Evolutionary conservation across 169 alveolate genomes (phyloP).

Genomic region (Cryptosporidium meleagridis): DNA sequence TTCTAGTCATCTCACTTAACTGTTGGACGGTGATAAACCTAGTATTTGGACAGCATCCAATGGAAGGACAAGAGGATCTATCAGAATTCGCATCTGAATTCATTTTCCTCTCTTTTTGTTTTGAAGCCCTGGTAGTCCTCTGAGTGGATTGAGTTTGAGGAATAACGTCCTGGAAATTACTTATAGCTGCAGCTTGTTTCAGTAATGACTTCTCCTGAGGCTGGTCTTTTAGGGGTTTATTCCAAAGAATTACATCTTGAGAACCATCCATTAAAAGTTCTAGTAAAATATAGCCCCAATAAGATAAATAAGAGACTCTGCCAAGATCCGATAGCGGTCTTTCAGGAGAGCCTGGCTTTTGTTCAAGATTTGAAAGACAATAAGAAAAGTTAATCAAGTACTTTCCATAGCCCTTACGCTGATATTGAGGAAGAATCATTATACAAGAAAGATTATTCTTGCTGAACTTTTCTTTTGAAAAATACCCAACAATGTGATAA

Average conservation of each 20-base stretch:
- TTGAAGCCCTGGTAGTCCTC: constrained; percentile 60
- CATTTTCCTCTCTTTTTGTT: constrained; percentile 54
- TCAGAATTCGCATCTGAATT: not conserved
- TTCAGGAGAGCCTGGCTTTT: constrained; percentile 97
- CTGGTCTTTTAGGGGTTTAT: constrained; percentile 14
- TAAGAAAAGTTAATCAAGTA: constrained; percentile 89
- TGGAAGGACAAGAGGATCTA: not conserved
- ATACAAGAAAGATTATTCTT: constrained; percentile 85
- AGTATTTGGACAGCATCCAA: constrained; percentile 36
- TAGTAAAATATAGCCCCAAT: constrained; percentile 93
- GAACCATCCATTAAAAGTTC: constrained; percentile 68
- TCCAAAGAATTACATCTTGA: constrained; percentile 55
- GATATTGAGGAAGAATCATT: constrained; percentile 85
- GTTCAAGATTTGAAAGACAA: constrained; percentile 92
- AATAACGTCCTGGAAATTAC: constrained; percentile 27
- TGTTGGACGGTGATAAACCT: constrained; percentile 62
- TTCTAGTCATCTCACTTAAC: constrained; percentile 83
- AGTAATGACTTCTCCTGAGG: constrained; percentile 1
- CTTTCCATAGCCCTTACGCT: constrained; percentile 92
- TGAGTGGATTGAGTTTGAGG: constrained; percentile 42
- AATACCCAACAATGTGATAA: constrained; percentile 89
- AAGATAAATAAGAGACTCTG: constrained; percentile 93
- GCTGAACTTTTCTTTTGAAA: constrained; percentile 86
- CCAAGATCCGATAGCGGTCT: constrained; percentile 98
- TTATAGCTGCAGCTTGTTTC: constrained; percentile 30